A percentile compares a stretch with the other conserved stretches of the same genome.
phyloP scores from a whole-genome alignment of 768 basidiomycete genomes.

The Infundibulicybe gibba region DNA sequence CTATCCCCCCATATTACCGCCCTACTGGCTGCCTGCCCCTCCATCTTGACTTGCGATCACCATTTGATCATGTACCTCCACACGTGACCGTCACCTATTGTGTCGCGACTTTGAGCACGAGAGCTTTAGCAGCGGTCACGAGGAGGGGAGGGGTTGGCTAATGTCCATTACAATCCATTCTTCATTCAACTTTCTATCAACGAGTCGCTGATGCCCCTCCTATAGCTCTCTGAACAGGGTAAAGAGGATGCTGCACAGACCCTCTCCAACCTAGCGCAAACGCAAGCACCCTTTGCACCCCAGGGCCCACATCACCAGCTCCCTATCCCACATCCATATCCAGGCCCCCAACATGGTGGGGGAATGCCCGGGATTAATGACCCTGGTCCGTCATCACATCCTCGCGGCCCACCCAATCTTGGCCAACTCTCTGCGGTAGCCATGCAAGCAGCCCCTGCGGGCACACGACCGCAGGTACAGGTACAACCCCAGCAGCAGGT shows the following conservation, averaged over 20 bases:
- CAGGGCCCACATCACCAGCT: conserved; percentile 24
- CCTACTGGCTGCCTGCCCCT: conserved; percentile 15
- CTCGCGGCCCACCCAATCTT: conserved; percentile 61
- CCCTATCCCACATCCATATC: conserved; percentile 23
- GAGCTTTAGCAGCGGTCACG: conserved; percentile 32
- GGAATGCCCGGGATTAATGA: conserved; percentile 56
- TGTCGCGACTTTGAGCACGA: conserved; percentile 27
- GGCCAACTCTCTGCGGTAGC: conserved; percentile 56
- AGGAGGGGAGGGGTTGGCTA: conserved; percentile 18
- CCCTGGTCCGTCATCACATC: conserved; percentile 71
- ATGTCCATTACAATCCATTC: too few species aligned
- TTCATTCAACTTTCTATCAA: conserved; percentile 1
- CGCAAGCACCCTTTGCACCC: conserved; percentile 29
- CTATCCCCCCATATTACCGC: conserved; percentile 5
- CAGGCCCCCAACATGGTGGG: conserved; percentile 27
- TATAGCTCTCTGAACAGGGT: conserved; percentile 41
- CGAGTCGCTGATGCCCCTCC: conserved; percentile 1
- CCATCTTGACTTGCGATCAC: conserved; percentile 6
- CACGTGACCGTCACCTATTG: conserved; percentile 31
- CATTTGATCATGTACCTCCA: conserved; percentile 17
- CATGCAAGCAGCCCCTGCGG: conserved; percentile 36
- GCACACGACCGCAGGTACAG: conserved; percentile 6
- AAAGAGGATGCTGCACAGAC: conserved; percentile 64
- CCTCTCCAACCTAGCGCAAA: conserved; percentile 43
- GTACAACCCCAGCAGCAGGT: conserved; percentile 12